phyloP scores from a whole-genome alignment of 1,284 basidiomycete species.

The Apiotrichum porosum region DNA sequence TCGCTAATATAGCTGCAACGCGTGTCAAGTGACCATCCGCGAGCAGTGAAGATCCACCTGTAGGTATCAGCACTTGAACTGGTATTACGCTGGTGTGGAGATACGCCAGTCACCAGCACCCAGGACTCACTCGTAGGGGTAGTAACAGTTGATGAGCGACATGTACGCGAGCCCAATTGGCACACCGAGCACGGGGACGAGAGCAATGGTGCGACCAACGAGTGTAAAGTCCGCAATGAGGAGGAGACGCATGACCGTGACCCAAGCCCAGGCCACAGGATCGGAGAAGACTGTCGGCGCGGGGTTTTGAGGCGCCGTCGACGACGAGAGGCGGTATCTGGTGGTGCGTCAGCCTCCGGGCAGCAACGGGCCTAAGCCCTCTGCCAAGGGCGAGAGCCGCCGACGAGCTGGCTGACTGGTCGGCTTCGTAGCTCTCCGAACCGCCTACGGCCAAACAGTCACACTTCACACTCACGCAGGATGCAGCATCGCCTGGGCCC shows the following conservation, averaged over 20 bases:
- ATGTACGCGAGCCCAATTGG: slow-evolving; percentile 36
- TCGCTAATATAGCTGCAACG: slow-evolving; percentile 39
- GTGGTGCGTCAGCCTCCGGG: not conserved
- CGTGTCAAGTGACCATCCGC: slow-evolving; percentile 38
- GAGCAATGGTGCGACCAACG: slow-evolving; percentile 34
- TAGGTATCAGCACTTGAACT: too few relatives aligned
- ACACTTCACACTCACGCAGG: slow-evolving; percentile 33
- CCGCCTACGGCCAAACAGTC: too few relatives aligned
- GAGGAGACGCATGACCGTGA: slow-evolving; percentile 34
- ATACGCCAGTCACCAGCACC: too few relatives aligned
- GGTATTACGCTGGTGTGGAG: not conserved
- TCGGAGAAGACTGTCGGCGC: not conserved
- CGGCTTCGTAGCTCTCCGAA: too few relatives aligned
- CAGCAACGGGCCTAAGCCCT: too few relatives aligned
- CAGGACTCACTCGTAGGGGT: slow-evolving; percentile 46
- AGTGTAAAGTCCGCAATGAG: slow-evolving; percentile 48
- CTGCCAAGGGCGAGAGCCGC: too few relatives aligned
- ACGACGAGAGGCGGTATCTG: slow-evolving; percentile 42
- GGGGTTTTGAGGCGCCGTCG: not conserved
- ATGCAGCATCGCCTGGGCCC: slow-evolving; percentile 42
- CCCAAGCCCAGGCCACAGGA: slow-evolving; percentile 25
- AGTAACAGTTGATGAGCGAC: slow-evolving; percentile 45
- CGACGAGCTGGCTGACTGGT: too few relatives aligned
- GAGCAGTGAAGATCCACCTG: slow-evolving; percentile 41
- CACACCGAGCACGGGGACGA: slow-evolving; percentile 41